These are phyloP conservation scores for Gossypium davidsonii DNA, from an alignment of 441 rosid genomes.

Conservation along the genomic window DNA sequence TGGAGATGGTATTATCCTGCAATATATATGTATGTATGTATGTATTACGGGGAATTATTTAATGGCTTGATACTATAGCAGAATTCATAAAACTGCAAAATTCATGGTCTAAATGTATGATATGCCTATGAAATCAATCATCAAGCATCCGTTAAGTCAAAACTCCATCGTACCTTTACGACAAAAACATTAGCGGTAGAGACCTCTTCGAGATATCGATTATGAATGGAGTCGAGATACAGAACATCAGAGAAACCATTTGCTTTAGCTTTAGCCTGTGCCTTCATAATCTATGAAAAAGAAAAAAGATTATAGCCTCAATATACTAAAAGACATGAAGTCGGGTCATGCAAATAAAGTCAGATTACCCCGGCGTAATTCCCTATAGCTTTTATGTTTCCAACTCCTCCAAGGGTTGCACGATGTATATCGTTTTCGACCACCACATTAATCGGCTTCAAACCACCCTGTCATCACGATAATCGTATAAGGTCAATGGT, in stretches of 20 bases:
- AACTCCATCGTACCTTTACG: conserved; percentile 28
- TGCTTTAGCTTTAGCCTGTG: conserved; percentile 26
- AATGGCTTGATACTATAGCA: neutral
- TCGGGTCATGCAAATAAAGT: neutral
- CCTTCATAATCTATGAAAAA: conserved; percentile 24
- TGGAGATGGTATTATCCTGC: conserved; percentile 30
- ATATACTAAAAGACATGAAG: neutral
- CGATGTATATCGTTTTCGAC: conserved; percentile 42
- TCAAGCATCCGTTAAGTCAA: neutral
- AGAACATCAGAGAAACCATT: conserved; percentile 33
- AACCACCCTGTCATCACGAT: conserved; percentile 33
- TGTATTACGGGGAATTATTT: neutral
- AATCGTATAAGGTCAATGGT: neutral
- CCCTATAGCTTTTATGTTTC: conserved; percentile 43
- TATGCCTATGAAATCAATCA: neutral
- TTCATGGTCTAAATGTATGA: neutral
- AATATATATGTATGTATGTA: neutral
- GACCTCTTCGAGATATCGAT: conserved; percentile 33
- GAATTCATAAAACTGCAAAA: too few relatives aligned
- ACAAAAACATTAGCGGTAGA: conserved; percentile 32
- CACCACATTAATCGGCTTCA: conserved; percentile 39
- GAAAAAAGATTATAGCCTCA: neutral
- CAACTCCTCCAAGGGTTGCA: conserved; percentile 50
- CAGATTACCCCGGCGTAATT: conserved; percentile 43
- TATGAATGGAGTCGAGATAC: conserved; percentile 35